Evolutionary conservation across 2,329 filamentous ascomycete species (phyloP).

Genomic region (Ceratocystis ficicola): DNA sequence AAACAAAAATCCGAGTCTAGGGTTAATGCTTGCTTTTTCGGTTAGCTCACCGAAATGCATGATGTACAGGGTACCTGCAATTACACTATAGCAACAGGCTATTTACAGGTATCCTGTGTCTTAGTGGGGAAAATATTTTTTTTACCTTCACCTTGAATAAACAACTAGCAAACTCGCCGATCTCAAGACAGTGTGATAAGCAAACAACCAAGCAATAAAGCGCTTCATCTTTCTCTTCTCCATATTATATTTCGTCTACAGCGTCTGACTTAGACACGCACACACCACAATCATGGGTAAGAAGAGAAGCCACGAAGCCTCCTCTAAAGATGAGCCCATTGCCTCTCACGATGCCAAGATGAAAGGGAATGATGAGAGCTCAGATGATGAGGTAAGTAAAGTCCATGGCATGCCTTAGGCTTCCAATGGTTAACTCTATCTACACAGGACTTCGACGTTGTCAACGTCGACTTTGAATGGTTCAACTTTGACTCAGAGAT

Average conservation of each 20-base stretch:
- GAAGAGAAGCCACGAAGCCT: slow-evolving; percentile 39
- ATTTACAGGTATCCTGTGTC: background rate
- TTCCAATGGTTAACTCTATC: slow-evolving; percentile 20
- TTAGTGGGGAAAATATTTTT: slow-evolving; percentile 6
- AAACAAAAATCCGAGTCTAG: background rate
- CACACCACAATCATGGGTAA: slow-evolving; percentile 34
- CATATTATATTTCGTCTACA: background rate
- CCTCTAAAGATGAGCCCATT: slow-evolving; percentile 35
- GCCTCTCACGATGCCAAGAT: slow-evolving; percentile 37
- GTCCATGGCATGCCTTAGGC: slow-evolving; percentile 17
- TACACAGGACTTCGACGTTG: slow-evolving; percentile 68
- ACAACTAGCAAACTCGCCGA: background rate
- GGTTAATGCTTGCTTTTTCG: background rate
- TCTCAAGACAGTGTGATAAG: background rate
- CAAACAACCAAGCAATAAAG: background rate
- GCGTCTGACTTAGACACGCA: background rate
- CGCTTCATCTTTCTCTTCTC: background rate
- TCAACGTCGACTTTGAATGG: slow-evolving; percentile 97
- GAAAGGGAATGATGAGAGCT: slow-evolving; percentile 36
- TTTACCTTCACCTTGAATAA: background rate
- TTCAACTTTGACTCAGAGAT: slow-evolving; percentile 84
- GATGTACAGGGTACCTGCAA: slow-evolving; percentile 2
- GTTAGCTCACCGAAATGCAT: background rate
- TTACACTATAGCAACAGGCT: background rate
- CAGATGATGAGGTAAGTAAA: slow-evolving; percentile 40